Conservation (phyloP, 2,329 filamentous ascomycete genomes). For the Fusarium bulbicola region DNA sequence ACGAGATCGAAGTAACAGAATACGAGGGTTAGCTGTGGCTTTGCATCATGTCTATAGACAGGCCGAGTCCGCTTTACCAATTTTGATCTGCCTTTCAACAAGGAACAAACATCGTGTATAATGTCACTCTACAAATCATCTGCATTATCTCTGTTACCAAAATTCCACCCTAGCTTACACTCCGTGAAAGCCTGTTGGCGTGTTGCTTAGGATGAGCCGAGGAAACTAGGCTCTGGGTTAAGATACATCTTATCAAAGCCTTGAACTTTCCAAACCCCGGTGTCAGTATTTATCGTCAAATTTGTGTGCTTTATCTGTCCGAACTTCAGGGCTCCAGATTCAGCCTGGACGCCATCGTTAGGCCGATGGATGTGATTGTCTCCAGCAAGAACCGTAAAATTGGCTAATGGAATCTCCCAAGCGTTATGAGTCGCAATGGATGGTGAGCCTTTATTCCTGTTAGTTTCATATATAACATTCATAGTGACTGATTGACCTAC, state of each 20-base stretch:
- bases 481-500: not conserved
- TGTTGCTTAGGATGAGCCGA: not conserved
- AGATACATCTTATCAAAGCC: not conserved
- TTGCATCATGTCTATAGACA: not conserved
- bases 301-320: not conserved
- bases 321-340: not conserved
- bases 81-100: not conserved
- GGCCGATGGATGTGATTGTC: not conserved
- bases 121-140: fast-evolving
- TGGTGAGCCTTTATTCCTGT: not conserved
- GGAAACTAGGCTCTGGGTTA: not conserved
- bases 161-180: fast-evolving
- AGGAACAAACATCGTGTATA: fast-evolving
- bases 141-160: too few species aligned
- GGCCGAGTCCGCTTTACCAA: fast-evolving
- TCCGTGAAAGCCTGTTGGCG: too few species aligned
- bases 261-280: not conserved
- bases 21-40: not conserved
- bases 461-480: fast-evolving
- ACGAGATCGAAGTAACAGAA: not conserved
- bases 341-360: not conserved
- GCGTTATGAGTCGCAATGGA: not conserved
- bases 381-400: not conserved
- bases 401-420: not conserved
- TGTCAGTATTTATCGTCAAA: not conserved